phyloP scores from a whole-genome alignment of 1,139 yeast species.

The Blastobotrys persicus region DNA sequence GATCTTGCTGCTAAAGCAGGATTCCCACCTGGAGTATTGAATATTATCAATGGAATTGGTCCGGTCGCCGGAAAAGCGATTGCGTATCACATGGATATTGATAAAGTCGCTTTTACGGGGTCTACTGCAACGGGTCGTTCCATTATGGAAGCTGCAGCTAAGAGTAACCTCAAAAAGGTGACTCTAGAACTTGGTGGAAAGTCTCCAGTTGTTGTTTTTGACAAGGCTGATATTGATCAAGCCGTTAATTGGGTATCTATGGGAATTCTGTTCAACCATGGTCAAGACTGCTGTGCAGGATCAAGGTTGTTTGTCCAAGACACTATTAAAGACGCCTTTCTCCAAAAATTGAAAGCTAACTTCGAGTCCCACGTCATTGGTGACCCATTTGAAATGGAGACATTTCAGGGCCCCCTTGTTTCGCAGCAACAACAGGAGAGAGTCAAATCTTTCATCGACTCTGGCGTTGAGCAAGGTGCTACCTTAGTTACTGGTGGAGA shows the following conservation, averaged over 20 bases:
- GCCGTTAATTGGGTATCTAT: slow-evolving; percentile 59
- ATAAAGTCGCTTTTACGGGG: slow-evolving; percentile 81
- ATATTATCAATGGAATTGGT: slow-evolving; percentile 72
- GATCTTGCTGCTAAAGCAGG: slow-evolving; percentile 65
- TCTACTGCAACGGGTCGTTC: slow-evolving; percentile 75
- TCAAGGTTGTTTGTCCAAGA: slow-evolving; percentile 80
- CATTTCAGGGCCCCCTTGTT: slow-evolving; percentile 71
- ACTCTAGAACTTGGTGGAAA: slow-evolving; percentile 87
- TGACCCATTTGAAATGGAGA: slow-evolving; percentile 41
- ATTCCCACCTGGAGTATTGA: slow-evolving; percentile 76
- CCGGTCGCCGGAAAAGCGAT: slow-evolving; percentile 72
- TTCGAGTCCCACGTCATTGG: slow-evolving; percentile 53
- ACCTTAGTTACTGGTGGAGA: slow-evolving; percentile 52
- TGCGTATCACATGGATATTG: slow-evolving; percentile 62
- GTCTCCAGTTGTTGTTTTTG: slow-evolving; percentile 76
- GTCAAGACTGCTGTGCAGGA: slow-evolving; percentile 89
- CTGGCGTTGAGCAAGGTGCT: slow-evolving; percentile 71
- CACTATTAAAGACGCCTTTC: slow-evolving; percentile 64
- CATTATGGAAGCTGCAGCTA: slow-evolving; percentile 69
- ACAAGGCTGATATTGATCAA: slow-evolving; percentile 64
- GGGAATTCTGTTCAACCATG: slow-evolving; percentile 77
- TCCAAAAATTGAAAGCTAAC: slow-evolving; percentile 49
- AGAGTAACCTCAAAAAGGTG: slow-evolving; percentile 47
- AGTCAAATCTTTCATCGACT: slow-evolving; percentile 58
- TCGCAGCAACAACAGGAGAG: slow-evolving; percentile 63